These are phyloP conservation scores for Dendryphion nanum DNA, from an alignment of 2,329 filamentous ascomycete species.

Conservation along the genomic window DNA sequence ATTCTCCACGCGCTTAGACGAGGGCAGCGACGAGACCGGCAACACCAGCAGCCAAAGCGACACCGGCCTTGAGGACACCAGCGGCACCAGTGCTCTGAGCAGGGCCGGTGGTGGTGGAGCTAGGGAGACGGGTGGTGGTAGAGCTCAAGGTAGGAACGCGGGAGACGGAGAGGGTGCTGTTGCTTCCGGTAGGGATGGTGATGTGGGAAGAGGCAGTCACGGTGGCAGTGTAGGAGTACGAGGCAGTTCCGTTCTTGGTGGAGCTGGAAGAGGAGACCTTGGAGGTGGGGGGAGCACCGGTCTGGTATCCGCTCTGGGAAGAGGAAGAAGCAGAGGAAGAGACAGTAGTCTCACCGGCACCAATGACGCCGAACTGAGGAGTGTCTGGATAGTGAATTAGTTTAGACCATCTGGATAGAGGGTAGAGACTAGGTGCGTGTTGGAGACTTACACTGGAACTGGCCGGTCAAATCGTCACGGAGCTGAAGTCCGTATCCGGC, in stretches of 20 bases:
- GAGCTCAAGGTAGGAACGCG: conserved; percentile 29
- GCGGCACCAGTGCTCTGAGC: conserved; percentile 33
- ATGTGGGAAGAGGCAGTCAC: conserved; percentile 12
- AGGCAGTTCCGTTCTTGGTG: conserved; percentile 12
- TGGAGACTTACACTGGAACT: conserved; percentile 49
- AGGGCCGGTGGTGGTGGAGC: conserved; percentile 18
- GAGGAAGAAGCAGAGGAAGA: conserved; percentile 10
- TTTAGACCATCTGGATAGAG: not conserved
- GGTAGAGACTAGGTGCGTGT: not conserved
- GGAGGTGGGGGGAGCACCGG: conserved; percentile 13
- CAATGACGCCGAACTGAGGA: conserved; percentile 61
- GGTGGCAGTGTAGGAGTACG: conserved; percentile 7
- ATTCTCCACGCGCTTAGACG: conserved; percentile 15
- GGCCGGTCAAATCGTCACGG: conserved; percentile 58
- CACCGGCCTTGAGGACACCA: conserved; percentile 28
- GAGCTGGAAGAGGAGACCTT: conserved; percentile 18
- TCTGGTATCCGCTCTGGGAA: conserved; percentile 14
- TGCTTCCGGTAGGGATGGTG: conserved; percentile 9
- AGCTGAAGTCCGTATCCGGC: conserved; percentile 61
- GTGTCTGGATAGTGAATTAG: conserved; percentile 26
- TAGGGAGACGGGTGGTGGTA: conserved; percentile 29
- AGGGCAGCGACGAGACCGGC: conserved; percentile 37
- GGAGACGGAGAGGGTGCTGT: conserved; percentile 19
- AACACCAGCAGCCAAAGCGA: conserved; percentile 41
- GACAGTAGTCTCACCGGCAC: conserved; percentile 22